phyloP scores from a whole-genome alignment of 2,329 filamentous ascomycete genomes.

The Arachnomyces sp. region DNA sequence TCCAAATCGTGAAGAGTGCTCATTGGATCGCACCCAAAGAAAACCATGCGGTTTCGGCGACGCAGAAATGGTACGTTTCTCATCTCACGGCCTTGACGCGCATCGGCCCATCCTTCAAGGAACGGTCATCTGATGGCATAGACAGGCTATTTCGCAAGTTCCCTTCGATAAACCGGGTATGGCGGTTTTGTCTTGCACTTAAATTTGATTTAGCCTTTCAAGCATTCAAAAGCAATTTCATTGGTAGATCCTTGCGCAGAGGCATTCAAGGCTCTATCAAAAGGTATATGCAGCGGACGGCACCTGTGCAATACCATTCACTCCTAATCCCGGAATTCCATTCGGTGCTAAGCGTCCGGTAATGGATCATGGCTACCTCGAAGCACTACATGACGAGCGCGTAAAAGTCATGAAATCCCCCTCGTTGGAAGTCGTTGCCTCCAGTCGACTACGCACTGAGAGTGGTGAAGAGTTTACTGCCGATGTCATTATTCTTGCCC shows the following conservation, averaged over 20 bases:
- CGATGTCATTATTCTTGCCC: constrained; percentile 24
- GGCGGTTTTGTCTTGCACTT: background rate
- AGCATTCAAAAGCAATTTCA: background rate
- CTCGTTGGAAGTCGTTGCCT: background rate
- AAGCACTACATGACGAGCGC: constrained; percentile 1
- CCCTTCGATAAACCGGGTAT: background rate
- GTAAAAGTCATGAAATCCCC: background rate
- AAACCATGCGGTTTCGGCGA: background rate
- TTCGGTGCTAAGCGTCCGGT: constrained; percentile 4
- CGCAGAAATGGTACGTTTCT: constrained; percentile 1
- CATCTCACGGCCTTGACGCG: background rate
- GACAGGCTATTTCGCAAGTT: too few relatives aligned
- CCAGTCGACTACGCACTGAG: background rate
- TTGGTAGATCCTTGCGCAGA: background rate
- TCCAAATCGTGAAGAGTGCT: background rate
- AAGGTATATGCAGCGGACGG: constrained; percentile 1
- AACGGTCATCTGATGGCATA: too few relatives aligned
- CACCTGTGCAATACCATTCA: constrained; percentile 2
- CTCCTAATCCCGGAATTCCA: constrained; percentile 2
- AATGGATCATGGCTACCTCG: constrained; percentile 4
- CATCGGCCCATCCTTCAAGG: too few relatives aligned
- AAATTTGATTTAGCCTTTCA: background rate
- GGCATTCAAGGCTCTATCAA: background rate
- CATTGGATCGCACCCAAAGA: constrained; percentile 3
- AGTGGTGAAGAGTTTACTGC: constrained; percentile 8